Evolutionary conservation across 495 filamentous ascomycete genomes (phyloP), one percentile per base, ranked within the genome.

Genomic region (Aspergillus biplanus): DNA sequence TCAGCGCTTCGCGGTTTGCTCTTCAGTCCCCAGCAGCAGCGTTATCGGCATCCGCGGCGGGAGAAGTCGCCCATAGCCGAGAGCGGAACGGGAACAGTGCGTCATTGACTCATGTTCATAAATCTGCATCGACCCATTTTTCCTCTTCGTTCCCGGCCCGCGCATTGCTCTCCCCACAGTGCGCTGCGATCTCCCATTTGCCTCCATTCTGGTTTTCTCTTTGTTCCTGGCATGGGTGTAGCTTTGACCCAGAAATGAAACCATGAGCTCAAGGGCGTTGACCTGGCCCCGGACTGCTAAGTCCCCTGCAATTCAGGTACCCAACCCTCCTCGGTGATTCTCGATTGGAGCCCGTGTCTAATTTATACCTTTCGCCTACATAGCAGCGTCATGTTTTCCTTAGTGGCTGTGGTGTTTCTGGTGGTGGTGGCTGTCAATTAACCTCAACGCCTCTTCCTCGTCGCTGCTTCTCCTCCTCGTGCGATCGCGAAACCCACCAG

Each of bases 241-340:
- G 27, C 6, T 13, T 61, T 50, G 16, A 27, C 42, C 16, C 56
- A 58, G 59, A 9, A 60, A 64, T 68, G 66, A 67, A 50, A 73
- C 56, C 68, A 80, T 80, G 77, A 72, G 73, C 69, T 72, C 71
- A 39, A 73, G 73, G 67, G 67, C 71, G 65, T 62, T 78, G 44
- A 71, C 57, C 56, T 72, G 67, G 73, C 69, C 72, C 42, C 69
- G 77, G 63, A 72, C 74, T 52, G 68, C 70, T 3, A 69, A 70
- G 67, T 67, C 75, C 61, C 70, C 72, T 21, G 62, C 33, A 75
- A 71, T 69, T 75, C 76, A 58, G 35, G 55, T n/a, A 33, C 27
- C 7, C 7, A 50, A 50, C n/a, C 7, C 47, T 16, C 34, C 33
- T 16, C n/a, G n/a, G 13, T 33, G 33, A 34, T 18, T 37, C 16